Evolutionary conservation across 257 asterid genomes (phyloP), one percentile per base, ranked within the genome.

Genomic region (Linaria vulgaris): DNA sequence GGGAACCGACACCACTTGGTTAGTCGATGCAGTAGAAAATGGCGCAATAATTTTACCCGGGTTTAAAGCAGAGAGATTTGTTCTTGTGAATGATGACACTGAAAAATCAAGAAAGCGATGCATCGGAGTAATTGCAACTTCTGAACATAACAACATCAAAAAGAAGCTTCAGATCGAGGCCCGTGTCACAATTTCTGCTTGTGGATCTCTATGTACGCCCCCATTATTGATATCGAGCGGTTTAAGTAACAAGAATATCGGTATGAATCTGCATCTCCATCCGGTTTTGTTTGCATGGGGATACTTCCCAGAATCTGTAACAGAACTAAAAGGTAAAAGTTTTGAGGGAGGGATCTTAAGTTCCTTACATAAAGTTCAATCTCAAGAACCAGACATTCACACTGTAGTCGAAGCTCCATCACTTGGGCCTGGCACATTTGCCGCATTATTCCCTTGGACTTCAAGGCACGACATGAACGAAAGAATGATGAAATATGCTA

Each of bases 281-380:
- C 98, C 97, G 0, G 88, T 77, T 51, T 66, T 82, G 0, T 51
- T 79, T 6, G 95, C 80, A 21, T 92, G 98, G 98, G 98, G 97
- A 20, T 85, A 92, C 71, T 89, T 92, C 44, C 98, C 97, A 0
- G 89, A 89, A 50, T 71, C 79, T 13, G 41, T 14, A 16, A 52
- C 60, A 12, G 85, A 78, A 19, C 23, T 86, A 6, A 68, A 70
- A 65, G 98, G 97, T 5, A 89, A 63, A 56, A 69, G 74, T 68
- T 87, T 70, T 1, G 88, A 92, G 70, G 98, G 98, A 22, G 98
- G 96, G 41, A 89, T 92, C 69, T 63, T 89, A 56, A 89, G 96
- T 24, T 79, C 89, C 7, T 20, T 92, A 21, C 97, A 92, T 50
- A 83, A 85, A 69, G 84, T 89, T 43, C 70, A 60, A 17, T 58